Conservation (phyloP, 352 stramenopile genomes). For the Phytopythium helicoides region DNA sequence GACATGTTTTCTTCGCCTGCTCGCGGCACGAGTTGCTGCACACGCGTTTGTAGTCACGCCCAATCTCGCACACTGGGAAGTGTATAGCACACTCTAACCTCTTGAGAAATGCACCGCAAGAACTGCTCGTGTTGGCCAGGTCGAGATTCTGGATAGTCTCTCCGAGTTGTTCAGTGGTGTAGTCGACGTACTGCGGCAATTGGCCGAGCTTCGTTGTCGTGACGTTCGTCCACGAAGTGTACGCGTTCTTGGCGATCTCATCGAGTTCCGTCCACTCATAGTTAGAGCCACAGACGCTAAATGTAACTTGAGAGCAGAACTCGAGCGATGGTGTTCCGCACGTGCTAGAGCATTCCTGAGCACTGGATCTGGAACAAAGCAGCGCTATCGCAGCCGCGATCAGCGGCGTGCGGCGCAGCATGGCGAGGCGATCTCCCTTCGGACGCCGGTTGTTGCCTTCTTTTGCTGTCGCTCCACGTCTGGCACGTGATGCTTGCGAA, state of each 20-base stretch:
- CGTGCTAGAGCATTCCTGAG: constrained; percentile 65
- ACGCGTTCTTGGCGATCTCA: constrained; percentile 29
- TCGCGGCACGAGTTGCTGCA: constrained; percentile 65
- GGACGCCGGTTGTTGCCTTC: background rate
- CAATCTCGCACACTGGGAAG: constrained; percentile 83
- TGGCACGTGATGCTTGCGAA: too few relatives aligned
- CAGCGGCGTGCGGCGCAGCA: background rate
- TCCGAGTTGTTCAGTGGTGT: constrained; percentile 32
- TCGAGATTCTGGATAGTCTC: constrained; percentile 43
- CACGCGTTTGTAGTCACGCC: constrained; percentile 58
- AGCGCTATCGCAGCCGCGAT: constrained; percentile 1
- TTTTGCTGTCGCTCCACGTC: too few relatives aligned
- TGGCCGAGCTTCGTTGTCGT: constrained; percentile 31
- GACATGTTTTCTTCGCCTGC: constrained; percentile 56
- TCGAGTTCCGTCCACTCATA: constrained; percentile 67
- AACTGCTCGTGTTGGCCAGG: constrained; percentile 59
- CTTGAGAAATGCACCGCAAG: constrained; percentile 55
- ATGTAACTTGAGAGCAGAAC: constrained; percentile 83
- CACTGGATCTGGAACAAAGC: constrained; percentile 8
- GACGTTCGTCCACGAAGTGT: constrained; percentile 48
- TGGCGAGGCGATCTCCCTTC: background rate
- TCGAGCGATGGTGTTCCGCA: constrained; percentile 69
- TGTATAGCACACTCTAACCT: constrained; percentile 66
- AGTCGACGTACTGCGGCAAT: constrained; percentile 50
- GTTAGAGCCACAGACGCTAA: constrained; percentile 58